Evolutionary conservation across 371 early-diverging fungal species (phyloP).

Genomic region (Mortierella sp.): DNA sequence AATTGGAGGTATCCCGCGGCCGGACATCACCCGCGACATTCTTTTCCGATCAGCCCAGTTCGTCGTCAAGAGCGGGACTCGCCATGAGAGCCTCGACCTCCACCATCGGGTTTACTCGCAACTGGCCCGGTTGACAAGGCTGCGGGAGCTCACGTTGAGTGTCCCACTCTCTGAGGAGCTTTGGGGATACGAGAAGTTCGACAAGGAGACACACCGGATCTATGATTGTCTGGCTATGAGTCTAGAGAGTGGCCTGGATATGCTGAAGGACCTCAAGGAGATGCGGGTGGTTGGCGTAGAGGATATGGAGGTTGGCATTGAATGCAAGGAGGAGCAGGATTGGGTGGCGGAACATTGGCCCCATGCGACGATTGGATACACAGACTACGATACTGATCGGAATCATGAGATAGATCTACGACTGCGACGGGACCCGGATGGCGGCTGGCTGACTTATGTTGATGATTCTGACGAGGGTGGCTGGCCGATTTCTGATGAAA

Average conservation of each 20-base stretch:
- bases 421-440: no score
- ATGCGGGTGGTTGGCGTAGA: not conserved
- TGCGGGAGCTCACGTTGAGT: not conserved
- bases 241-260: not conserved
- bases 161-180: not conserved
- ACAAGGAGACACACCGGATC: no score
- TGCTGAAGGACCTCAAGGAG: not conserved
- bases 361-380: not conserved
- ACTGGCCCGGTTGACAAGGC: not conserved
- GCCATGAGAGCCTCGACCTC: not conserved
- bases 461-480: no score
- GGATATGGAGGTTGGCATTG: not conserved
- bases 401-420: no score
- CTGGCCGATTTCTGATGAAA: no score
- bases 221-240: not conserved
- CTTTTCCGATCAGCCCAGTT: not conserved
- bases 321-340: not conserved
- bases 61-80: not conserved
- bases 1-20: not conserved
- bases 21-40: not conserved
- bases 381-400: no score
- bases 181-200: not conserved
- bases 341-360: not conserved
- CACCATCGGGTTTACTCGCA: not conserved
- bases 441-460: no score